phyloP scores from a whole-genome alignment of 306 rosid genomes.

The Cicer judaicum region DNA sequence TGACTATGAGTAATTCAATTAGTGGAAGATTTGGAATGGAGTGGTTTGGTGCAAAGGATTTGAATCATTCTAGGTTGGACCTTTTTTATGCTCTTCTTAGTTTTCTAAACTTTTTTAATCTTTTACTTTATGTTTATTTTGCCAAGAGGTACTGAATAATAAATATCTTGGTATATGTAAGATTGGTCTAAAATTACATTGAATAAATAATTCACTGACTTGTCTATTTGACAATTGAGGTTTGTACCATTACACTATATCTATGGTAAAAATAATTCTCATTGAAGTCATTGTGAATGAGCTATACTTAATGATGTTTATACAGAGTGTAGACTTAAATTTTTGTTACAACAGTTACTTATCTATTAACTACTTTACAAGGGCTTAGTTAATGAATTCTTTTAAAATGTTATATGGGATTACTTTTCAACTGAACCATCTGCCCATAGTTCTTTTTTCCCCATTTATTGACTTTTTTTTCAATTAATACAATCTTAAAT shows the following conservation, averaged over 20 bases:
- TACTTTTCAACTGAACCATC: too few species aligned
- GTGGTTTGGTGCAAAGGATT: constrained; percentile 52
- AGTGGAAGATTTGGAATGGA: constrained; percentile 43
- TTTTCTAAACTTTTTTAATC: constrained; percentile 44
- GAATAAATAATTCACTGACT: not conserved
- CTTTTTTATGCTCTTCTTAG: constrained; percentile 50
- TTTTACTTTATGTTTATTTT: constrained; percentile 46
- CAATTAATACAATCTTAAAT: too few species aligned
- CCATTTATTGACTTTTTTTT: too few species aligned
- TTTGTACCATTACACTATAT: not conserved
- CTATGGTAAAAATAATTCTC: not conserved
- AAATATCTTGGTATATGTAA: not conserved
- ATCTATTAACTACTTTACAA: too few species aligned
- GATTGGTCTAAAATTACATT: not conserved
- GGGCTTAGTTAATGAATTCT: too few species aligned
- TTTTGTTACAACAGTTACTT: too few species aligned
- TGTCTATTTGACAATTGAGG: not conserved
- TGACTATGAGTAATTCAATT: constrained; percentile 39
- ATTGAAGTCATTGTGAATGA: not conserved
- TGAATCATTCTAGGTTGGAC: constrained; percentile 53
- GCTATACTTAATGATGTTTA: not conserved
- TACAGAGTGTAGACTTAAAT: too few species aligned
- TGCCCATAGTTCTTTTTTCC: too few species aligned
- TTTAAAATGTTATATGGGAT: too few species aligned
- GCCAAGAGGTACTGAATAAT: constrained; percentile 45